phyloP scores from a whole-genome alignment of 2,329 filamentous ascomycete genomes.

The Apiospora sp. region DNA sequence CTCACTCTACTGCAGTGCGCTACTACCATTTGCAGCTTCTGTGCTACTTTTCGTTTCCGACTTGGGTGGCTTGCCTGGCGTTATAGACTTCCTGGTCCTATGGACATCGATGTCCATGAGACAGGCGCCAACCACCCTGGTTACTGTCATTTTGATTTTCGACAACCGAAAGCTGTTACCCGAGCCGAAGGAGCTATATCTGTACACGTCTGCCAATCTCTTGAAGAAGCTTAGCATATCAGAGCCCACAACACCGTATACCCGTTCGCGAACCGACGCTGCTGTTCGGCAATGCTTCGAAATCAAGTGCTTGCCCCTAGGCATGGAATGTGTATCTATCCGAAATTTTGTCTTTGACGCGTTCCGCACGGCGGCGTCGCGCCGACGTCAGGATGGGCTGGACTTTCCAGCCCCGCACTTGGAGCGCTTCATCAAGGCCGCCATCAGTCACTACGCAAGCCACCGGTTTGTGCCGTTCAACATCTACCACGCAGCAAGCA shows the following conservation, averaged over 20 bases:
- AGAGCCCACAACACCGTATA: conserved; percentile 3
- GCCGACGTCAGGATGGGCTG: background rate
- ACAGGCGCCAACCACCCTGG: background rate
- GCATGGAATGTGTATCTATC: background rate
- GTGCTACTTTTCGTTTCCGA: conserved; percentile 1
- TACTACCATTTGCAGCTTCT: background rate
- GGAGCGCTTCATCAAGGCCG: background rate
- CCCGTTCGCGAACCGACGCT: background rate
- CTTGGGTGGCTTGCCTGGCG: background rate
- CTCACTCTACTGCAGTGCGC: conserved; percentile 1
- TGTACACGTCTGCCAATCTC: conserved; percentile 13
- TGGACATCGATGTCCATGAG: conserved; percentile 6
- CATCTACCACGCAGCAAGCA: conserved; percentile 5
- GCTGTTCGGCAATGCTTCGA: conserved; percentile 9
- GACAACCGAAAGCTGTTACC: background rate
- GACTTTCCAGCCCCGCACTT: conserved; percentile 10
- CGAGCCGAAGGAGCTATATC: conserved; percentile 11
- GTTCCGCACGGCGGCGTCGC: conserved; percentile 3
- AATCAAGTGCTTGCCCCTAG: background rate
- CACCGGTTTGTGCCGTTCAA: conserved; percentile 2
- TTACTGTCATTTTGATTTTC: background rate
- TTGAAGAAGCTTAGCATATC: background rate
- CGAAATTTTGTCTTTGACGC: background rate
- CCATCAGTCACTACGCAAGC: conserved; percentile 11
- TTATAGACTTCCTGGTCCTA: conserved; percentile 7